Conservation (phyloP, 1,139 yeast species). For the Kodamaea plutei region DNA sequence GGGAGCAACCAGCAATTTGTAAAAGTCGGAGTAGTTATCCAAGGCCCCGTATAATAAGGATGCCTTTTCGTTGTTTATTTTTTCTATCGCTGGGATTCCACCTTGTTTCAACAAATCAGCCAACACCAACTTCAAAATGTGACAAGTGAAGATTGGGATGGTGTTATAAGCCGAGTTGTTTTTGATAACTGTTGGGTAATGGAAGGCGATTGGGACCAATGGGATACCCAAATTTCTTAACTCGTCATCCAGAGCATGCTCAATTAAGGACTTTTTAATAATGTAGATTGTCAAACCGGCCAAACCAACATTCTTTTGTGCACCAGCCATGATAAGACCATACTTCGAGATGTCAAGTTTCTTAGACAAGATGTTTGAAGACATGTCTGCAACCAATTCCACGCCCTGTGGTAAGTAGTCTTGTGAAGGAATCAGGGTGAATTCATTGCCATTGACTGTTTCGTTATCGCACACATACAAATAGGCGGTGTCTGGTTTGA, state of each 20-base stretch:
- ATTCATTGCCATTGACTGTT: constrained; percentile 93
- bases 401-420: constrained; percentile 59
- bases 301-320: constrained; percentile 94
- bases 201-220: constrained; percentile 81
- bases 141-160: constrained; percentile 87
- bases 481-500: constrained; percentile 62
- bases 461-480: constrained; percentile 93
- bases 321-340: constrained; percentile 91
- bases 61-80: constrained; percentile 59
- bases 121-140: constrained; percentile 76
- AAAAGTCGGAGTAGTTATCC: constrained; percentile 62
- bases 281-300: constrained; percentile 94
- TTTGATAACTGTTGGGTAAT: constrained; percentile 78
- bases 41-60: constrained; percentile 56
- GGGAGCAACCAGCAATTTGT: constrained; percentile 60
- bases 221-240: constrained; percentile 61
- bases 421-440: constrained; percentile 46
- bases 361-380: constrained; percentile 86
- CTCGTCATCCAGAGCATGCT: constrained; percentile 61
- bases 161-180: constrained; percentile 95
- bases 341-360: constrained; percentile 75
- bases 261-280: constrained; percentile 72
- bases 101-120: constrained; percentile 60
- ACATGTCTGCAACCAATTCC: constrained; percentile 89
- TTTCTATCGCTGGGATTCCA: constrained; percentile 49